Conservation (phyloP, 2,329 filamentous ascomycete genomes). For the Fusarium coicis region DNA sequence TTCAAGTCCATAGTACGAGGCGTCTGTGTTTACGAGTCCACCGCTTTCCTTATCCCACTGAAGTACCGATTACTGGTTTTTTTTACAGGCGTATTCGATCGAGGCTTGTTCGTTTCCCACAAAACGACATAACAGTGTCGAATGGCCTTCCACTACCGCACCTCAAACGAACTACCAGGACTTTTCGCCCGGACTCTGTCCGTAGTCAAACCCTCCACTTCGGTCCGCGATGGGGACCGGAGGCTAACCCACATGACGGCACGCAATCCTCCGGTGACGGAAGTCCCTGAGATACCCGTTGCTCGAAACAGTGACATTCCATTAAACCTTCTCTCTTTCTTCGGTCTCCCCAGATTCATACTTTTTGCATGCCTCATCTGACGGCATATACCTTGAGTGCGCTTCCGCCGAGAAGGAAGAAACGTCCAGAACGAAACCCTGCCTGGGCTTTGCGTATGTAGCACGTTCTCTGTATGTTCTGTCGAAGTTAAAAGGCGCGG, state of each 20-base stretch:
- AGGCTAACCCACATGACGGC: neutral
- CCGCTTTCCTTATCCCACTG: neutral
- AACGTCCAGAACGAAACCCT: conserved; percentile 23
- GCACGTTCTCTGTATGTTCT: neutral
- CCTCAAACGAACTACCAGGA: neutral
- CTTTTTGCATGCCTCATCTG: conserved; percentile 1
- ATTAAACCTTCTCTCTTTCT: conserved; percentile 12
- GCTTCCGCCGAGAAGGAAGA: conserved; percentile 9
- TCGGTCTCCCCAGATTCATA: conserved; percentile 11
- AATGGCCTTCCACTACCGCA: neutral
- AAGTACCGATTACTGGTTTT: neutral
- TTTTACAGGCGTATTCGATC: neutral
- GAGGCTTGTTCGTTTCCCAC: neutral
- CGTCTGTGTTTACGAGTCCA: conserved; percentile 31
- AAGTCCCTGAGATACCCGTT: conserved; percentile 7
- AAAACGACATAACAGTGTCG: neutral
- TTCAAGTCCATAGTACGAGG: conserved; percentile 14
- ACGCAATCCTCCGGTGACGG: neutral
- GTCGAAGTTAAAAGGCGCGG: conserved; percentile 9
- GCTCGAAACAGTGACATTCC: conserved; percentile 3
- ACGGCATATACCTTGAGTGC: neutral
- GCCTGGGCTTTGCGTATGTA: neutral
- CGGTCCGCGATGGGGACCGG: neutral
- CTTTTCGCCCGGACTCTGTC: neutral
- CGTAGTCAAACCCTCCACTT: neutral